Conservation (phyloP, 352 stramenopile species). For the Saprolegnia parasitica region DNA sequence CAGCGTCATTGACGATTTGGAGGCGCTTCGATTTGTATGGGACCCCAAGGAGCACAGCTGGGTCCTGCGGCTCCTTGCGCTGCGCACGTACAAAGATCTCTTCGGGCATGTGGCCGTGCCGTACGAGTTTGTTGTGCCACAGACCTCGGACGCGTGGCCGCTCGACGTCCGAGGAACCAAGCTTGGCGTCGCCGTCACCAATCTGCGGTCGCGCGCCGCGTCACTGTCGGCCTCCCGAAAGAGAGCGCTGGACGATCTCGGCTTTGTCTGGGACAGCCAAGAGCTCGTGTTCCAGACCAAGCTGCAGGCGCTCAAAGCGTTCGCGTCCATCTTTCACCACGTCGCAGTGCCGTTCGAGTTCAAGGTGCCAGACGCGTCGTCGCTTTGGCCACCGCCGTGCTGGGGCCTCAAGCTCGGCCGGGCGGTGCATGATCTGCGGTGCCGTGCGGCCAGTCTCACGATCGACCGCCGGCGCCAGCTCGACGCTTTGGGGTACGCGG, state of each 20-base stretch:
- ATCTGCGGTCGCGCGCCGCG: slow-evolving; percentile 12
- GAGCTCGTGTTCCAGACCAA: slow-evolving; percentile 26
- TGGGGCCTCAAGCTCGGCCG: slow-evolving; percentile 25
- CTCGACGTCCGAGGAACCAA: slow-evolving; percentile 11
- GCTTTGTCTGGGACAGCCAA: slow-evolving; percentile 25
- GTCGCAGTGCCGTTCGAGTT: slow-evolving; percentile 25
- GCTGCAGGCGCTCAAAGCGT: slow-evolving; percentile 9
- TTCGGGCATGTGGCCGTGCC: slow-evolving; percentile 10
- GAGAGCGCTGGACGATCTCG: slow-evolving; percentile 3
- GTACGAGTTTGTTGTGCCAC: slow-evolving; percentile 18
- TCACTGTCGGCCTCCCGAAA: background rate
- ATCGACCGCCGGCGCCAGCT: background rate
- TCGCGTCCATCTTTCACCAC: background rate
- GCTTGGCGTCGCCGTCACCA: slow-evolving; percentile 24
- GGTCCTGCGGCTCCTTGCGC: slow-evolving; percentile 2
- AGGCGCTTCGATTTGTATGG: slow-evolving; percentile 19
- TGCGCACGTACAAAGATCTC: slow-evolving; percentile 8
- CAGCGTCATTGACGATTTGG: background rate
- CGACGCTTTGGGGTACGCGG: slow-evolving; percentile 11
- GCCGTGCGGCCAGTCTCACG: slow-evolving; percentile 1
- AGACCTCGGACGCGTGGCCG: background rate
- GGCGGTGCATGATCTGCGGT: slow-evolving; percentile 23
- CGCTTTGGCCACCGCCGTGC: background rate
- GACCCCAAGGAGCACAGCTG: slow-evolving; percentile 22
- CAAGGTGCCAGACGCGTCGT: background rate